Conservation (phyloP, 2,329 filamentous ascomycete genomes). For the Thelonectria blattea region DNA sequence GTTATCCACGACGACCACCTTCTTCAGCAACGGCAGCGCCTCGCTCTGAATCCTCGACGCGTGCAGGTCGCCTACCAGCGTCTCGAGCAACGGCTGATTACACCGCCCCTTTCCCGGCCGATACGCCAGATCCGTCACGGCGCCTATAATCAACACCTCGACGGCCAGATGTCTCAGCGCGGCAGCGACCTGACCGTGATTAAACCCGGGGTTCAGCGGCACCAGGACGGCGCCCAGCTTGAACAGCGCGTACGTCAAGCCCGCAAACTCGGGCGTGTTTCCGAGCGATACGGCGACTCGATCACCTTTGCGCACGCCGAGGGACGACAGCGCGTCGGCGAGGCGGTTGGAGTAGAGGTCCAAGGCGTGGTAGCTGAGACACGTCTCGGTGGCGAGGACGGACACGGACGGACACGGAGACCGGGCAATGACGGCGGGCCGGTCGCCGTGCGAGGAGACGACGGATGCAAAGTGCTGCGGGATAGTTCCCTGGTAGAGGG, state of each 20-base stretch:
- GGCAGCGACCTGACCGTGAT: constrained; percentile 75
- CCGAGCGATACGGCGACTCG: constrained; percentile 86
- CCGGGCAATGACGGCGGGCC: constrained; percentile 62
- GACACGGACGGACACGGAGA: constrained; percentile 41
- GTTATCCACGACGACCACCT: constrained; percentile 82
- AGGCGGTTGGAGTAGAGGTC: constrained; percentile 78
- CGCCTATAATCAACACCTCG: constrained; percentile 79
- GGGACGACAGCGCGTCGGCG: constrained; percentile 70
- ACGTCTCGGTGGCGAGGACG: constrained; percentile 60
- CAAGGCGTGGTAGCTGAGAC: constrained; percentile 75
- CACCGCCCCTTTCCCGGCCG: constrained; percentile 60
- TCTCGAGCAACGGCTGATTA: constrained; percentile 55
- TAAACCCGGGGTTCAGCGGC: constrained; percentile 93
- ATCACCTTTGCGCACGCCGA: constrained; percentile 81
- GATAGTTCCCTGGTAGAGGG: constrained; percentile 71
- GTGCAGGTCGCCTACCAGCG: constrained; percentile 52
- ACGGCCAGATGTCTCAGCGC: constrained; percentile 79
- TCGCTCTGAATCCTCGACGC: constrained; percentile 43
- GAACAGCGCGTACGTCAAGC: constrained; percentile 86
- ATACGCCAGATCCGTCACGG: constrained; percentile 83
- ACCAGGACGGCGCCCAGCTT: constrained; percentile 94
- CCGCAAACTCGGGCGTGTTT: constrained; percentile 83
- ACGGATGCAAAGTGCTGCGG: constrained; percentile 73
- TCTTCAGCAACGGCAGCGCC: constrained; percentile 71
- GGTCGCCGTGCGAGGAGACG: constrained; percentile 69